Base-by-base conservation (phyloP, 1,284 basidiomycete genomes). In the Rhodotorula sp. region DNA sequence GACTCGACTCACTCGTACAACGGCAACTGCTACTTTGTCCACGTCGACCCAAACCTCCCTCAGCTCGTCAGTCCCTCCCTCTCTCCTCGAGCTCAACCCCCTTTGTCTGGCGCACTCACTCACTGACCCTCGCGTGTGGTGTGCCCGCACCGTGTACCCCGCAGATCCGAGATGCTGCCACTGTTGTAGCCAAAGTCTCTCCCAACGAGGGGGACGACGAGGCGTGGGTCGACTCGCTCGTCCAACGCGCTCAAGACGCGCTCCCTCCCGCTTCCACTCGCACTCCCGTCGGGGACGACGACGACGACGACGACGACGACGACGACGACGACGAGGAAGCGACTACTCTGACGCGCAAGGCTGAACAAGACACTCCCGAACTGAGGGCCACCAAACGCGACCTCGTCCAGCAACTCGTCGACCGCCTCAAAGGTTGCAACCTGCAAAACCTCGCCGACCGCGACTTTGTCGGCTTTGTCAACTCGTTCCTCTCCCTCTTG, bases 381-480 rank as follows among this genome's bases (percentile, higher is more conserved):
- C 56, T 58, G 14, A 62, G 37, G 51, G 51, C 45, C 1, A 58
- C 58, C 45, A 75, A 75, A 60, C 65, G 62, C 33, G 42, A 57
- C 22, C 68, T 72, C 60, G 58, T 74, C 51, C 22, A 60, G 54
- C 29, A 17, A 33, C 33, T 72, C 62, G 46, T 60, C 20, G 56
- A 56, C n/a, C 30, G 56, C 17, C 51, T 75, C 65, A 58, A 67
- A 30, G 71, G 56, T 5, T 68, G 70, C 64, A 66, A 75, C 64
- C 67, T 76, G 64, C 69, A 74, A 51, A 68, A 66, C 42, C 45
- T 57, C 54, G 33, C 49, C 60, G 73, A 75, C 66, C 62, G 66
- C 49, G 75, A 77, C 65, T 67, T 76, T 56, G 71, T 76, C 59
- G 76, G 73, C 33, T 75, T 71, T 60, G 61, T 68, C n/a, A 77